Evolutionary conservation across 192 early-diverging fungal species (phyloP).

Genomic region (Umbelopsis ramanniana): DNA sequence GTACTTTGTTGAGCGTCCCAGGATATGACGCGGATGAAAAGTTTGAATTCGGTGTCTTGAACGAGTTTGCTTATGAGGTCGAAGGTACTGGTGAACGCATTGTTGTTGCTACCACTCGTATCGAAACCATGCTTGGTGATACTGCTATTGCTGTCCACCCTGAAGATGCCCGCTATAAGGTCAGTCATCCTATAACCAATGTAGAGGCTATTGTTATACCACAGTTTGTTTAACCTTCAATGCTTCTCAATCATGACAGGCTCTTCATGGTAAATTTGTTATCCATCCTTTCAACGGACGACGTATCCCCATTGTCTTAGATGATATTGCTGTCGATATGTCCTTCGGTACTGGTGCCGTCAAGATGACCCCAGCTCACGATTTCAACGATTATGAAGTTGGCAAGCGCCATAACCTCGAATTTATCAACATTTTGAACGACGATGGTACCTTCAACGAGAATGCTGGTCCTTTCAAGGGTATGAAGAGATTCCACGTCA

Average conservation of each 20-base stretch:
- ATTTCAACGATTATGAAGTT: slow-evolving; percentile 94
- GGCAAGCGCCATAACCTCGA: slow-evolving; percentile 93
- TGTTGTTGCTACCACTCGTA: slow-evolving; percentile 96
- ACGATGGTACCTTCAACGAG: slow-evolving; percentile 93
- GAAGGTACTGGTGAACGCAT: slow-evolving; percentile 87
- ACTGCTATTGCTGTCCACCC: slow-evolving; percentile 96
- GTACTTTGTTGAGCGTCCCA: slow-evolving; percentile 84
- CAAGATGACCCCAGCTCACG: slow-evolving; percentile 99
- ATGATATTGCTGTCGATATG: slow-evolving; percentile 88
- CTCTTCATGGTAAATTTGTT: slow-evolving; percentile 92
- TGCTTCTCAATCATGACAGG: too few species aligned
- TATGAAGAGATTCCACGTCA: slow-evolving; percentile 92
- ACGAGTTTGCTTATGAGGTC: slow-evolving; percentile 92
- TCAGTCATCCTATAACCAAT: slow-evolving; percentile 10
- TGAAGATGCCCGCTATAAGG: slow-evolving; percentile 87
- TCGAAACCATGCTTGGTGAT: slow-evolving; percentile 99
- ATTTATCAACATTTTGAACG: slow-evolving; percentile 98
- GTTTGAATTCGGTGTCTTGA: slow-evolving; percentile 98
- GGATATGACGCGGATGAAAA: slow-evolving; percentile 93
- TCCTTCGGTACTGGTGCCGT: slow-evolving; percentile 98
- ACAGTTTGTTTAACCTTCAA: too few species aligned
- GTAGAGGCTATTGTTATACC: too few species aligned
- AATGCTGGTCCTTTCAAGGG: slow-evolving; percentile 88
- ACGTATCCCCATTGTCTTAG: slow-evolving; percentile 87
- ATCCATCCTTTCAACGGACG: slow-evolving; percentile 93